Conservation (phyloP, 345 rosid species). For the Bruguiera parviflora region DNA sequence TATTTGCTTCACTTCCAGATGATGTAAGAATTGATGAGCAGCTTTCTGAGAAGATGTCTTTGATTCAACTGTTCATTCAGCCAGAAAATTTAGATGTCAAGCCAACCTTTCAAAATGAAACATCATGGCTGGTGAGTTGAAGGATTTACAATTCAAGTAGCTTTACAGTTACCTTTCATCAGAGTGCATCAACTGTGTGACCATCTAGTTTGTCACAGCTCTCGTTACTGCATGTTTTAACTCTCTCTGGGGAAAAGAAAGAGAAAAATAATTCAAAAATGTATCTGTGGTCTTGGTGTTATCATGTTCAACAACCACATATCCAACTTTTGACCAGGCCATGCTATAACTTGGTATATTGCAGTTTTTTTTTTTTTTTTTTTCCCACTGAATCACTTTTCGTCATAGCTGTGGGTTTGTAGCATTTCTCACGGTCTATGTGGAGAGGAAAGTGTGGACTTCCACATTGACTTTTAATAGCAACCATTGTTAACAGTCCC, state of each 20-base stretch:
- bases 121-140: slow-evolving; percentile 83
- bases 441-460: background rate
- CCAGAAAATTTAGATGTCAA: slow-evolving; percentile 85
- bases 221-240: too few species aligned
- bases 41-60: slow-evolving; percentile 70
- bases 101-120: slow-evolving; percentile 78
- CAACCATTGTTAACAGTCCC: background rate
- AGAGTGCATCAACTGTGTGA: too few species aligned
- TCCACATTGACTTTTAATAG: background rate
- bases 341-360: too few species aligned
- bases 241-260: too few species aligned
- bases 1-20: slow-evolving; percentile 85
- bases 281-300: background rate
- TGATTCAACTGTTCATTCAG: slow-evolving; percentile 77
- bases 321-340: background rate
- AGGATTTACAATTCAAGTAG: background rate
- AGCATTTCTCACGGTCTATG: too few species aligned
- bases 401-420: too few species aligned
- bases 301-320: background rate
- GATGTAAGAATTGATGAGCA: slow-evolving; percentile 72
- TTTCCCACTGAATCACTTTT: too few species aligned
- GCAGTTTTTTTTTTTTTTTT: too few species aligned
- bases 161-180: too few species aligned
- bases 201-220: too few species aligned
- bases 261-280: background rate